Conservation (phyloP, 2,329 filamentous ascomycete genomes). For the Neonectria coccinea region DNA sequence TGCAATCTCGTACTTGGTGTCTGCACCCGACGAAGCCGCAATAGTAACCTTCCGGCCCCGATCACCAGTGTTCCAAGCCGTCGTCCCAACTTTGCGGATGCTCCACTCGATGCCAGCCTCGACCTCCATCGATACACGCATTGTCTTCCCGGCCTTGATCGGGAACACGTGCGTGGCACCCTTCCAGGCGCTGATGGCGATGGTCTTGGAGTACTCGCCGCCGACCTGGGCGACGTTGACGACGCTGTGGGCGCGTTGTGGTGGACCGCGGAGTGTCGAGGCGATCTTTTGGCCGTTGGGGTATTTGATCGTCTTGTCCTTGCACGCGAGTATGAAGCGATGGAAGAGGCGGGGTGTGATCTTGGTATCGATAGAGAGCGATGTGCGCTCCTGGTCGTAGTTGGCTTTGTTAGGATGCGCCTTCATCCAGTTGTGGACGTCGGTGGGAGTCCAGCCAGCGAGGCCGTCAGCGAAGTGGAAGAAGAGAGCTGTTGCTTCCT, state of each 20-base stretch:
- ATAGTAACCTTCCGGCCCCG: conserved; percentile 15
- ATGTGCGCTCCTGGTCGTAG: conserved; percentile 24
- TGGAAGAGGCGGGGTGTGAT: conserved; percentile 25
- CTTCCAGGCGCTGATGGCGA: conserved; percentile 26
- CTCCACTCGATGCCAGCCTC: conserved; percentile 29
- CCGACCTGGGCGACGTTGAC: conserved; percentile 16
- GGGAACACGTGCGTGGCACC: conserved; percentile 20
- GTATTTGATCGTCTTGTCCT: conserved; percentile 28
- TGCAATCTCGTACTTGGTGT: conserved; percentile 27
- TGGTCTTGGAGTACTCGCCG: conserved; percentile 11
- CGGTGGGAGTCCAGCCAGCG: conserved; percentile 21
- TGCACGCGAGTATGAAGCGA: conserved; percentile 31
- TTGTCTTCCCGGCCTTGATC: conserved; percentile 23
- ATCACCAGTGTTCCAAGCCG: conserved; percentile 23
- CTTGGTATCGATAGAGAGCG: conserved; percentile 23
- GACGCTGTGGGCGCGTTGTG: background rate
- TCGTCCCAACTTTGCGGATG: conserved; percentile 24
- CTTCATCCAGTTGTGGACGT: conserved; percentile 32
- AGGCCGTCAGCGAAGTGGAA: conserved; percentile 30
- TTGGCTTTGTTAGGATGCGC: conserved; percentile 28
- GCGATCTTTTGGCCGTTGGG: conserved; percentile 29
- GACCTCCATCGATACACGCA: conserved; percentile 22
- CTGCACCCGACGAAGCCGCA: conserved; percentile 12
- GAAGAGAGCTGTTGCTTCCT: conserved; percentile 23
- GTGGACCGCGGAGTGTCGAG: conserved; percentile 11